These are phyloP conservation scores for Cairneyella variabilis DNA, from an alignment of 495 filamentous ascomycete genomes.

Conservation along the genomic window DNA sequence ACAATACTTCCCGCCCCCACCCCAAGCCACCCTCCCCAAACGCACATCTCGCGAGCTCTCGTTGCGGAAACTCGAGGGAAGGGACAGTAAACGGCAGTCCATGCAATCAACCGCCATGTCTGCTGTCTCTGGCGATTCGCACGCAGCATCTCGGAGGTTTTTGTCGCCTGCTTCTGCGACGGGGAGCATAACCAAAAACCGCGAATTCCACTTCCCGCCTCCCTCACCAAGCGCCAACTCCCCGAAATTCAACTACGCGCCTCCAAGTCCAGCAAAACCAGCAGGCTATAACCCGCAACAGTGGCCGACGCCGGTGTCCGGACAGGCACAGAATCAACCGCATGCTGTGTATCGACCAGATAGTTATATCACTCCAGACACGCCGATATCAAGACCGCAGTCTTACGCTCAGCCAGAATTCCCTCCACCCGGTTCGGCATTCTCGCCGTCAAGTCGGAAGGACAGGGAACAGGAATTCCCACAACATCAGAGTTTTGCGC, in stretches of 20 bases:
- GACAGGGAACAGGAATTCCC: no score
- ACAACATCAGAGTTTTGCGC: no score
- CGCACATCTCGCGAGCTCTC: slow-evolving; percentile 22
- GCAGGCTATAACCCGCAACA: slow-evolving; percentile 20
- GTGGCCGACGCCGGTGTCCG: slow-evolving; percentile 23
- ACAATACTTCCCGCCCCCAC: slow-evolving; percentile 33
- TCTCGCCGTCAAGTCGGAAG: no score
- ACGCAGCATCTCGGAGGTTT: slow-evolving; percentile 20
- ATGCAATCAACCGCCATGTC: not conserved
- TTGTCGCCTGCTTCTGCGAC: slow-evolving; percentile 12
- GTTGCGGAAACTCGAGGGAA: slow-evolving; percentile 17
- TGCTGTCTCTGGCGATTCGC: slow-evolving; percentile 10
- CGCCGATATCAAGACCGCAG: slow-evolving; percentile 4
- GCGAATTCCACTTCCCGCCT: slow-evolving; percentile 51
- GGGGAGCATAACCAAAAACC: slow-evolving; percentile 21
- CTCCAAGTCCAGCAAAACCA: slow-evolving; percentile 14
- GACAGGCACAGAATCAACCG: slow-evolving; percentile 12
- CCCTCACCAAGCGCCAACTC: slow-evolving; percentile 33
- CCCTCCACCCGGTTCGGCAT: not conserved
- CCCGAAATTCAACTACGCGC: slow-evolving; percentile 51
- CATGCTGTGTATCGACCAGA: slow-evolving; percentile 8
- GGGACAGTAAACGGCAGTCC: slow-evolving; percentile 26
- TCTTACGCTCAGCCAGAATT: not conserved
- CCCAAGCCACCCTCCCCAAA: no score
- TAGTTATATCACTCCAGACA: slow-evolving; percentile 13